phyloP scores from a whole-genome alignment of 306 rosid species.

The Rosa lucieae region DNA sequence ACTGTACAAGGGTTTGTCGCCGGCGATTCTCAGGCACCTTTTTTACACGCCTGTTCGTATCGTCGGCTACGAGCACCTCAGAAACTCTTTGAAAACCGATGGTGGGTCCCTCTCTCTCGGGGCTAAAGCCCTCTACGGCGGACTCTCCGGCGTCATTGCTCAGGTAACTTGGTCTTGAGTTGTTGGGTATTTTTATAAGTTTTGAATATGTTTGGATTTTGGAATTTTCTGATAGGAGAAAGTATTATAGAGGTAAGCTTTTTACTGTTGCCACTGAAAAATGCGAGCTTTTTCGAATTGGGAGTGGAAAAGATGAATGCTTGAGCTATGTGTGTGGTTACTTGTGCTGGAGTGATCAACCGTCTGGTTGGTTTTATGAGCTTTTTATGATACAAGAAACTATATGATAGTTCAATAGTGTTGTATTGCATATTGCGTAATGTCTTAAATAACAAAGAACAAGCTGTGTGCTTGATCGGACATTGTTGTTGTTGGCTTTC shows the following conservation, averaged over 20 bases:
- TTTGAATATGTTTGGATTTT: too few relatives aligned
- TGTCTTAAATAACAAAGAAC: background rate
- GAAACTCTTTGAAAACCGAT: constrained; percentile 35
- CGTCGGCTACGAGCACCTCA: constrained; percentile 69
- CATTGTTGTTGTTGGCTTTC: constrained; percentile 6
- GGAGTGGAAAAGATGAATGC: background rate
- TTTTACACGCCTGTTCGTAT: constrained; percentile 82
- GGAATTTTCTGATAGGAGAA: too few relatives aligned
- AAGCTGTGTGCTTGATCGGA: background rate
- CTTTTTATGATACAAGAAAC: background rate
- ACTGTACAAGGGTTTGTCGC: constrained; percentile 81
- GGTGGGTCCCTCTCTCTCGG: constrained; percentile 42
- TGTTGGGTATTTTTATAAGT: too few relatives aligned
- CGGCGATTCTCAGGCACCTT: constrained; percentile 73
- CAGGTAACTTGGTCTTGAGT: too few relatives aligned
- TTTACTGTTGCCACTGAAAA: background rate
- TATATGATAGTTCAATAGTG: background rate
- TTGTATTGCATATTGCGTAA: background rate
- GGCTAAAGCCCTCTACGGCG: too few relatives aligned
- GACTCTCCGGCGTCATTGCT: too few relatives aligned
- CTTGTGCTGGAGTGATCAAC: background rate
- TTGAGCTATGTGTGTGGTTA: background rate
- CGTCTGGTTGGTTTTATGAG: background rate
- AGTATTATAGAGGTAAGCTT: background rate
- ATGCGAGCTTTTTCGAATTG: background rate